Evolutionary conservation across 2,329 filamentous ascomycete species (phyloP).

Genomic region (Lasiodiplodia sp.): DNA sequence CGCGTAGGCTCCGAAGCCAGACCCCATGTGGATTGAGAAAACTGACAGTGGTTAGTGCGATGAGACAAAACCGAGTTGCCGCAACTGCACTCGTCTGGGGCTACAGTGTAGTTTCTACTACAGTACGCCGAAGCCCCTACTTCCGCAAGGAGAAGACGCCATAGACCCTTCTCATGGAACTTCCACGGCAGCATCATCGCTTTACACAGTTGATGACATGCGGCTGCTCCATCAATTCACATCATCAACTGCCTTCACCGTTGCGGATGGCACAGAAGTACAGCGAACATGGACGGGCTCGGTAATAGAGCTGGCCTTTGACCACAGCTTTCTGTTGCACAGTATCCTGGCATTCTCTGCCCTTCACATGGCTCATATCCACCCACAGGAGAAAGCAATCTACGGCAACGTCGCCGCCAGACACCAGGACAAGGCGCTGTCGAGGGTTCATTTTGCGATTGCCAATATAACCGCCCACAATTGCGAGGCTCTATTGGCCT

Average conservation of each 20-base stretch:
- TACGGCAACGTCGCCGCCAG: not conserved
- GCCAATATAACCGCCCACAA: slow-evolving; percentile 35
- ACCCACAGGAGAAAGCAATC: slow-evolving; percentile 30
- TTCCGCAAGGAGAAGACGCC: too few relatives aligned
- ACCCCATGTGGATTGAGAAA: too few relatives aligned
- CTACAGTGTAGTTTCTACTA: too few relatives aligned
- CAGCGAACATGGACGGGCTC: slow-evolving; percentile 43
- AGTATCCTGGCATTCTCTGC: slow-evolving; percentile 52
- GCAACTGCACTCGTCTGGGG: too few relatives aligned
- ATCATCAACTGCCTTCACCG: not conserved
- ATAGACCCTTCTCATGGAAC: too few relatives aligned
- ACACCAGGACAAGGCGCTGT: not conserved
- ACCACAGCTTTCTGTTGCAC: slow-evolving; percentile 49
- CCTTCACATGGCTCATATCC: slow-evolving; percentile 46
- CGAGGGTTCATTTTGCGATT: not conserved
- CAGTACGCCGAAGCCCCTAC: too few relatives aligned
- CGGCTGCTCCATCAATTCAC: not conserved
- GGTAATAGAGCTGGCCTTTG: slow-evolving; percentile 45
- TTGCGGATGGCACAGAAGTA: slow-evolving; percentile 33
- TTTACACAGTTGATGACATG: too few relatives aligned
- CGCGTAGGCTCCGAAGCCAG: too few relatives aligned
- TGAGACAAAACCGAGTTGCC: too few relatives aligned
- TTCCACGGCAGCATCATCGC: too few relatives aligned
- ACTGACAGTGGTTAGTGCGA: too few relatives aligned
- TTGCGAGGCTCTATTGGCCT: too few relatives aligned